These are phyloP conservation scores for Tetracladium maxilliforme DNA, from an alignment of 2,329 filamentous ascomycete species.

Conservation along the genomic window DNA sequence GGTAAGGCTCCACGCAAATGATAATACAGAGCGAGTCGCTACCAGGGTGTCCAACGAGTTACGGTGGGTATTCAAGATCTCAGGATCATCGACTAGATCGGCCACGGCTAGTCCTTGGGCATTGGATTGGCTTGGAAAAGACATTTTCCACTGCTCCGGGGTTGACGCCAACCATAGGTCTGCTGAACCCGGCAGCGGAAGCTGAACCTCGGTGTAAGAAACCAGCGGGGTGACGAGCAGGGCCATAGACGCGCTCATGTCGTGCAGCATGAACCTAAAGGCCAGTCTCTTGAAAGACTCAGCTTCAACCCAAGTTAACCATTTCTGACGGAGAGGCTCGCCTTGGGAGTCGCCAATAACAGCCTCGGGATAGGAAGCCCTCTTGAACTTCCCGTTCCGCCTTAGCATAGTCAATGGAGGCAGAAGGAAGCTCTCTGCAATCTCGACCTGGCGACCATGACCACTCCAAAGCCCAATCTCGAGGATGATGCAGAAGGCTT, in stretches of 20 bases:
- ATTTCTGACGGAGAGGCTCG: constrained; percentile 44
- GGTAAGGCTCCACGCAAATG: too few species aligned
- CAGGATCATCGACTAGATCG: too few species aligned
- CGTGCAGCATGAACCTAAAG: constrained; percentile 49
- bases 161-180: constrained; percentile 51
- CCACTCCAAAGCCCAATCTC: constrained; percentile 43
- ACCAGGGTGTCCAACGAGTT: too few species aligned
- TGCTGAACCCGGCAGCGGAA: constrained; percentile 47
- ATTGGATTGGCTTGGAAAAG: too few species aligned
- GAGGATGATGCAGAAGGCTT: constrained; percentile 31
- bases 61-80: too few species aligned
- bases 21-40: too few species aligned
- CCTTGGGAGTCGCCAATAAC: too few species aligned
- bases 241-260: constrained; percentile 53
- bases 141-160: constrained; percentile 51
- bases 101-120: too few species aligned
- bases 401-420: constrained; percentile 35
- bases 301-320: constrained; percentile 46
- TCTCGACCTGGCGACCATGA: constrained; percentile 41
- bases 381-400: constrained; percentile 23
- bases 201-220: constrained; percentile 52
- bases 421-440: constrained; percentile 40
- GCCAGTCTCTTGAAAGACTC: constrained; percentile 56
- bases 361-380: too few species aligned
- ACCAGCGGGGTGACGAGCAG: constrained; percentile 49